phyloP scores from a whole-genome alignment of 371 early-diverging fungal genomes.

The Lichtheimia hyalospora region DNA sequence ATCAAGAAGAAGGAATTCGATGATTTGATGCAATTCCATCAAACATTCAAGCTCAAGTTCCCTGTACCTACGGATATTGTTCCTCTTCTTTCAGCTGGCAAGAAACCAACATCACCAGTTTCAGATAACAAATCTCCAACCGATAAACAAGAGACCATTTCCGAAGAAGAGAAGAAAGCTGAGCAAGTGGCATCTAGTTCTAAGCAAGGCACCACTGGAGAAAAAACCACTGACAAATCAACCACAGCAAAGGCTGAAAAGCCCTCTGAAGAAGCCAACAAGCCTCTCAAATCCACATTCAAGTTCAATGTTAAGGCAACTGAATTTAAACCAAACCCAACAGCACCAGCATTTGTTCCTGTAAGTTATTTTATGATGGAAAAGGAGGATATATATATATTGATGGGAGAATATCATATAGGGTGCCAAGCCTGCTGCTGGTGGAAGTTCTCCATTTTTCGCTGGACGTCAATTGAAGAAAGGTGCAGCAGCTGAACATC shows the following conservation, averaged over 20 bases:
- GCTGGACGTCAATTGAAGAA: constrained; percentile 27
- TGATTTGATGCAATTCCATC: constrained; percentile 77
- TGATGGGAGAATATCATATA: neutral
- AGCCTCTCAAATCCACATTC: constrained; percentile 46
- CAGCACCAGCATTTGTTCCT: constrained; percentile 78
- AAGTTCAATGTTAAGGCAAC: constrained; percentile 86
- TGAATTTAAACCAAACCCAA: constrained; percentile 87
- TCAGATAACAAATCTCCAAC: constrained; percentile 10
- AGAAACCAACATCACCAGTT: constrained; percentile 4
- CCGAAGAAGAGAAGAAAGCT: neutral
- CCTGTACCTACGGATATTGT: constrained; percentile 79
- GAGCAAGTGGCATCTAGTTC: neutral
- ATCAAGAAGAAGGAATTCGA: constrained; percentile 74
- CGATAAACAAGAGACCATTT: constrained; percentile 1
- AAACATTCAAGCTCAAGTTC: constrained; percentile 70
- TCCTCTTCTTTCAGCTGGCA: constrained; percentile 65
- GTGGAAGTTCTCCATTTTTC: constrained; percentile 34
- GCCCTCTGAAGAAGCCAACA: constrained; percentile 9
- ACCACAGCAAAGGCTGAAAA: neutral
- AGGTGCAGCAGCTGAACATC: constrained; percentile 14
- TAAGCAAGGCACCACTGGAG: neutral
- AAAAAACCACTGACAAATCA: neutral
- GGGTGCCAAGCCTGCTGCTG: constrained; percentile 7
- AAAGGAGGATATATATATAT: neutral
- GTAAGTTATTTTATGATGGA: constrained; percentile 21